These are phyloP conservation scores for Scenedesmus sp. DNA, from an alignment of 163 green algal species.

Conservation along the genomic window DNA sequence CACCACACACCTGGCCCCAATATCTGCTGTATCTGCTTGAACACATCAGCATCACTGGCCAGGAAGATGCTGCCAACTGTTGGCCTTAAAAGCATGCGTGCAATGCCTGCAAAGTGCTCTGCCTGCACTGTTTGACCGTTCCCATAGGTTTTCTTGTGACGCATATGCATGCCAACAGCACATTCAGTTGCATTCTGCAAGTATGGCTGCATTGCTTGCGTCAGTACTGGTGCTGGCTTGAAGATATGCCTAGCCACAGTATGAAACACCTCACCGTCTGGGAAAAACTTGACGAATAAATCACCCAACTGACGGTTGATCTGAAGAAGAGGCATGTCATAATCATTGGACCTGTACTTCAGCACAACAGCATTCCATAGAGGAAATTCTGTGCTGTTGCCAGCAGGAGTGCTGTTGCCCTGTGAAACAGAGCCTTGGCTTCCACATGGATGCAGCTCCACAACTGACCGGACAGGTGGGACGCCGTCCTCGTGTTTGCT, in stretches of 20 bases:
- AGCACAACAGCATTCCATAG: not conserved
- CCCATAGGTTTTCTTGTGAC: not conserved
- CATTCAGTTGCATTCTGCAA: not conserved
- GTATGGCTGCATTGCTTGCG: not conserved
- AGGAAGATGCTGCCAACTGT: not conserved
- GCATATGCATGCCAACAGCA: slow-evolving; percentile 23
- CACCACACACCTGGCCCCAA: not conserved
- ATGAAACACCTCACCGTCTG: slow-evolving; percentile 27
- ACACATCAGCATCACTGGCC: not conserved
- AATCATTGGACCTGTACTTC: slow-evolving; percentile 11
- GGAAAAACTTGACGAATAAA: not conserved
- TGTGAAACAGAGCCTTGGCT: not conserved
- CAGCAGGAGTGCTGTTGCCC: not conserved
- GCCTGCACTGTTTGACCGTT: not conserved
- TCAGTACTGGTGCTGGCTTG: not conserved
- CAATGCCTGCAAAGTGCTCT: slow-evolving; percentile 23
- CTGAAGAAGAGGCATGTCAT: slow-evolving; percentile 31
- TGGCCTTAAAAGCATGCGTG: not conserved
- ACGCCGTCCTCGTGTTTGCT: not conserved
- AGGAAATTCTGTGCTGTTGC: not conserved
- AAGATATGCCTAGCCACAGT: not conserved
- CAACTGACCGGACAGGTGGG: not conserved
- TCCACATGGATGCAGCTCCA: not conserved
- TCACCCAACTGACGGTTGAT: not conserved
- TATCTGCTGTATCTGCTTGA: not conserved